A percentile compares a stretch with the other conserved stretches of the same genome.
These are phyloP conservation scores for Ogataea methylovora DNA, from an alignment of 805 yeast species.

Conservation along the genomic window DNA sequence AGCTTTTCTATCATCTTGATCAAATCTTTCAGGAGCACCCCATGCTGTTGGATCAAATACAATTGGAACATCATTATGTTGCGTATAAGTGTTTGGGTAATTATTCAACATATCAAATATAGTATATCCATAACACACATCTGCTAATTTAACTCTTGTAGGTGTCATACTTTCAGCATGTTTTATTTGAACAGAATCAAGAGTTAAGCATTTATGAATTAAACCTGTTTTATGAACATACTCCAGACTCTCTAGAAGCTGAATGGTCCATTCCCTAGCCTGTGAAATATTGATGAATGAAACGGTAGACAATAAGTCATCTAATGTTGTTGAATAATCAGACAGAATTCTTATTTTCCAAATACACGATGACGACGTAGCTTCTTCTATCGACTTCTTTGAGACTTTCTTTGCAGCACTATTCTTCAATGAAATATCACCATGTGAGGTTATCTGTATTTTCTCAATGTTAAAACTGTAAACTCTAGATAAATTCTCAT, in stretches of 20 bases:
- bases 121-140: slow-evolving; percentile 52
- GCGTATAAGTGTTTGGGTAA: slow-evolving; percentile 20
- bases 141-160: slow-evolving; percentile 49
- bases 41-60: slow-evolving; percentile 32
- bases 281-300: slow-evolving; percentile 61
- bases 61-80: slow-evolving; percentile 16
- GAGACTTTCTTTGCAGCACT: slow-evolving; percentile 24
- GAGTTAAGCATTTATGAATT: slow-evolving; percentile 60
- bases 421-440: slow-evolving; percentile 22
- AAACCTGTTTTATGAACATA: slow-evolving; percentile 79
- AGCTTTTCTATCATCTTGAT: slow-evolving; percentile 16
- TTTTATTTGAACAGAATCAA: slow-evolving; percentile 49
- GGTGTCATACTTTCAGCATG: slow-evolving; percentile 46
- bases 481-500: slow-evolving; percentile 59
- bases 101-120: slow-evolving; percentile 29
- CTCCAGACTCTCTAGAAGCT: slow-evolving; percentile 79
- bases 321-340: slow-evolving; percentile 55
- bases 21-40: slow-evolving; percentile 72
- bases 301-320: slow-evolving; percentile 60
- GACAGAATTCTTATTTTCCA: slow-evolving; percentile 70
- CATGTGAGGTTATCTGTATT: slow-evolving; percentile 21
- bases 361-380: slow-evolving; percentile 16
- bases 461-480: slow-evolving; percentile 71
- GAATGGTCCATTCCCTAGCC: slow-evolving; percentile 85
- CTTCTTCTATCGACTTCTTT: slow-evolving; percentile 21